A percentile compares a stretch with the other conserved stretches of the same genome.
These are phyloP conservation scores for Pichia manshurica DNA, from an alignment of 805 yeast genomes.

Conservation along the genomic window DNA sequence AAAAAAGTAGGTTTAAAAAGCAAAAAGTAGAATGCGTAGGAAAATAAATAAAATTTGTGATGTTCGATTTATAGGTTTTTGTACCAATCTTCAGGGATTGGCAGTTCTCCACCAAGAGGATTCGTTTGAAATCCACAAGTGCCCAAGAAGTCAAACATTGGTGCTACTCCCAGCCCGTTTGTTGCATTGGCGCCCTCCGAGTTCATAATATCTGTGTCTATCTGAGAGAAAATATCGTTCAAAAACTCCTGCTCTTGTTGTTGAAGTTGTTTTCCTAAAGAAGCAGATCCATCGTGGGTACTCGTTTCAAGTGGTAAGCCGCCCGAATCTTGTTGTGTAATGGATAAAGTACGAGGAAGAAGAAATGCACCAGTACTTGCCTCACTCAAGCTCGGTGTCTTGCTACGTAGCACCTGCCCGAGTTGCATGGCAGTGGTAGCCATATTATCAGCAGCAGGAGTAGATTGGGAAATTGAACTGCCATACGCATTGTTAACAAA, in stretches of 20 bases:
- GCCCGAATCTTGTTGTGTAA: background rate
- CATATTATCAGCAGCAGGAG: background rate
- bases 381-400: background rate
- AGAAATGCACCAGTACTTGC: background rate
- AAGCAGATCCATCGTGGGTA: background rate
- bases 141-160: slow-evolving; percentile 13
- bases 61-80: background rate
- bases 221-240: slow-evolving; percentile 28
- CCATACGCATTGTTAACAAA: background rate
- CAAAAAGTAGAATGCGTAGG: background rate
- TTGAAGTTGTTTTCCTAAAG: background rate
- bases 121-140: slow-evolving; percentile 4
- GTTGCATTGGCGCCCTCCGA: slow-evolving; percentile 8
- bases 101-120: slow-evolving; percentile 1
- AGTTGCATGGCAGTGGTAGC: background rate
- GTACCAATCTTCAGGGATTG: slow-evolving; percentile 12
- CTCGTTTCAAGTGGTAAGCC: background rate
- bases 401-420: background rate
- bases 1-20: no score
- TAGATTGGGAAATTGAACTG: background rate
- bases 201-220: slow-evolving; percentile 29
- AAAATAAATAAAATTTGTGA: background rate
- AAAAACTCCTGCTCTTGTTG: slow-evolving; percentile 25
- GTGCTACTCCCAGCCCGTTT: slow-evolving; percentile 4
- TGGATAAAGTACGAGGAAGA: background rate